Conservation (phyloP, 441 rosid species). For the Hura crepitans region DNA sequence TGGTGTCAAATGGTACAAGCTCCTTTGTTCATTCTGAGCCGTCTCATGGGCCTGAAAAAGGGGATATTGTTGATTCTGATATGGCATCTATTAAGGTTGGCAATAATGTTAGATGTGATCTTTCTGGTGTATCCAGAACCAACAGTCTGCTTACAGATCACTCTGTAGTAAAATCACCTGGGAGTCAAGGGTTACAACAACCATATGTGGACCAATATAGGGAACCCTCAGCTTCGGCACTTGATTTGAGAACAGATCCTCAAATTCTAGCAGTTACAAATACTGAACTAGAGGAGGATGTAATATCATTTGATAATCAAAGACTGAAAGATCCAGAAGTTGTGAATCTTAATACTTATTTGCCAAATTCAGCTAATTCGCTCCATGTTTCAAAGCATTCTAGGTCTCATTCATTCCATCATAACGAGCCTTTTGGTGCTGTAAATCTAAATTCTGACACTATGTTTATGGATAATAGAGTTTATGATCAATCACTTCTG, state of each 20-base stretch:
- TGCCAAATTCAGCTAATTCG: slow-evolving; percentile 44
- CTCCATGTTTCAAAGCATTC: slow-evolving; percentile 39
- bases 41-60: slow-evolving; percentile 31
- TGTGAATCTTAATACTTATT: slow-evolving; percentile 30
- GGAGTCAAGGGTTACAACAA: slow-evolving; percentile 35
- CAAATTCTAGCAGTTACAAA: slow-evolving; percentile 29
- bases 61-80: slow-evolving; percentile 22
- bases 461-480: slow-evolving; percentile 35
- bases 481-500: slow-evolving; percentile 27
- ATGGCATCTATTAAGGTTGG: slow-evolving; percentile 39
- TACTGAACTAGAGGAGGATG: slow-evolving; percentile 54
- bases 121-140: slow-evolving; percentile 30
- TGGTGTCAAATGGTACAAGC: slow-evolving; percentile 29
- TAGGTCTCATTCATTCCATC: slow-evolving; percentile 47
- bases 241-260: slow-evolving; percentile 43
- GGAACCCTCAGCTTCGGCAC: slow-evolving; percentile 31
- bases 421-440: slow-evolving; percentile 34
- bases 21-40: slow-evolving; percentile 26
- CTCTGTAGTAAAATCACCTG: slow-evolving; percentile 34
- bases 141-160: slow-evolving; percentile 37
- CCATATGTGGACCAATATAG: slow-evolving; percentile 36
- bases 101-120: slow-evolving; percentile 27
- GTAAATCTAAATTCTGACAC: slow-evolving; percentile 33
- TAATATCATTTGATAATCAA: slow-evolving; percentile 60
- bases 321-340: slow-evolving; percentile 63